These are phyloP conservation scores for Vigna hirtella DNA, from an alignment of 306 rosid species.

Conservation along the genomic window DNA sequence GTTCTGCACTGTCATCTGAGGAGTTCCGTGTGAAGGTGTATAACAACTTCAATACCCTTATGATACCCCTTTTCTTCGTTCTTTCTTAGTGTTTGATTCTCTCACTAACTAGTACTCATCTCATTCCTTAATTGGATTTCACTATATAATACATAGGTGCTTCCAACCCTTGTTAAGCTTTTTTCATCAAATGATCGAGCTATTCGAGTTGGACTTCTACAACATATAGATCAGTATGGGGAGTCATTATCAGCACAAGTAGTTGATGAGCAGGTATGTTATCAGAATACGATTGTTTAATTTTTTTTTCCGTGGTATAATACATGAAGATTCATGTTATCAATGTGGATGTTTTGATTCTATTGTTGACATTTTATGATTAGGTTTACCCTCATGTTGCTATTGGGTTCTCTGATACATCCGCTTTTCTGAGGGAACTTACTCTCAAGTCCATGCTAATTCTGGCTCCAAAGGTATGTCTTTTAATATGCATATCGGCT, in stretches of 20 bases:
- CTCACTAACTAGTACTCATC: constrained; percentile 33
- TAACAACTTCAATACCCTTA: constrained; percentile 33
- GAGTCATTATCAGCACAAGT: constrained; percentile 85
- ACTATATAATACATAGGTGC: constrained; percentile 59
- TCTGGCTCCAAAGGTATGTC: constrained; percentile 87
- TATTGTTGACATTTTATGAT: constrained; percentile 45
- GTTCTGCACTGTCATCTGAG: constrained; percentile 90
- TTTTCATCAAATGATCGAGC: constrained; percentile 97
- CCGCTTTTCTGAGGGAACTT: constrained; percentile 95
- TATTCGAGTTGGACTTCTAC: constrained; percentile 88
- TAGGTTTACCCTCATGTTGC: constrained; percentile 98
- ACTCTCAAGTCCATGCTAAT: constrained; percentile 95
- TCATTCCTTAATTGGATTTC: constrained; percentile 38
- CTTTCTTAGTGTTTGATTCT: background rate
- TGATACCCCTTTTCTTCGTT: constrained; percentile 5
- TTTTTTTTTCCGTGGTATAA: constrained; percentile 23
- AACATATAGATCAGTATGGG: constrained; percentile 95
- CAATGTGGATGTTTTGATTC: constrained; percentile 37
- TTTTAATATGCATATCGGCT: constrained; percentile 28
- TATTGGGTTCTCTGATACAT: constrained; percentile 92
- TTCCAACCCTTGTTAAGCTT: constrained; percentile 88
- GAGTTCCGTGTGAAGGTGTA: constrained; percentile 85
- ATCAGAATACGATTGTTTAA: constrained; percentile 31
- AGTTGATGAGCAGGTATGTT: constrained; percentile 90
- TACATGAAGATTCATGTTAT: constrained; percentile 23